These are phyloP conservation scores for Colletotrichum navitas DNA, from an alignment of 2,329 filamentous ascomycete species.

Conservation along the genomic window DNA sequence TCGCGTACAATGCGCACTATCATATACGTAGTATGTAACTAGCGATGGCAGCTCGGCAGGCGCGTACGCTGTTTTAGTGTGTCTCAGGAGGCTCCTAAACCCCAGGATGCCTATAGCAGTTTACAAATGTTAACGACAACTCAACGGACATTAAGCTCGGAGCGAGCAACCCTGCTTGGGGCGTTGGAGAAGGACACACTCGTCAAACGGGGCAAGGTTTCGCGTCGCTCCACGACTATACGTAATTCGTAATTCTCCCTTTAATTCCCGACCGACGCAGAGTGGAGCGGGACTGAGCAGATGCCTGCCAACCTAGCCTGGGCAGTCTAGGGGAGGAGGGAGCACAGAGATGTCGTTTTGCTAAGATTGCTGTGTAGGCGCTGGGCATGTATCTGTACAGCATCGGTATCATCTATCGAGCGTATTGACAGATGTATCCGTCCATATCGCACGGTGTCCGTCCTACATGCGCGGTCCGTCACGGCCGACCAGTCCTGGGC, in stretches of 20 bases:
- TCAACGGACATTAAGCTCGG: neutral
- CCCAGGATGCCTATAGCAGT: neutral
- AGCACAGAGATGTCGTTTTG: neutral
- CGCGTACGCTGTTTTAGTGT: neutral
- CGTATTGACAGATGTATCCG: neutral
- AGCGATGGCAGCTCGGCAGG: neutral
- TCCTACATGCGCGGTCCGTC: neutral
- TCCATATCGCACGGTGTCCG: neutral
- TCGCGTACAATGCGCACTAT: neutral
- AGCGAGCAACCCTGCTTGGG: neutral
- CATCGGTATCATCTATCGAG: conserved; percentile 6
- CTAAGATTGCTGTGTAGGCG: conserved; percentile 36
- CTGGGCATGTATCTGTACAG: neutral
- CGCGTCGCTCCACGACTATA: conserved; percentile 19
- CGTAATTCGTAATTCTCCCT: conserved; percentile 20
- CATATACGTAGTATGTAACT: neutral
- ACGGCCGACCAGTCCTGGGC: neutral
- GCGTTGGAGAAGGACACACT: neutral
- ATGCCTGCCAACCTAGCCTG: neutral
- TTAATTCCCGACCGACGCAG: conserved; percentile 18
- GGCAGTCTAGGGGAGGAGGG: neutral
- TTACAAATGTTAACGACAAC: neutral
- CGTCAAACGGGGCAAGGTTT: neutral
- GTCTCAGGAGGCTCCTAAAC: conserved; percentile 10
- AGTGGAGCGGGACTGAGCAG: conserved; percentile 20